These are phyloP conservation scores for Wallemia mellicola DNA, from an alignment of 1,284 basidiomycete genomes.

Conservation along the genomic window DNA sequence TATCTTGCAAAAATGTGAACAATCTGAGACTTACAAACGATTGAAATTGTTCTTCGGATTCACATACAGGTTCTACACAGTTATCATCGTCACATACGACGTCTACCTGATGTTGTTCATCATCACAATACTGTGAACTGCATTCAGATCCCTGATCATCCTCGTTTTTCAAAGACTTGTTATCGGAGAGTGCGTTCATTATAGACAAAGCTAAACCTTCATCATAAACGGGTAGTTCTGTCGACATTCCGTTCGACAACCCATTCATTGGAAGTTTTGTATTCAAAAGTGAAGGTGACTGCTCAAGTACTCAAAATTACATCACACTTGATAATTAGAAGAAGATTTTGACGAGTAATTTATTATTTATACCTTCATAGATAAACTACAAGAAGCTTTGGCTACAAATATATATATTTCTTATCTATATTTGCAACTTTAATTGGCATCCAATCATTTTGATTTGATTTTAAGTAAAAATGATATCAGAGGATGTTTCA, in stretches of 20 bases:
- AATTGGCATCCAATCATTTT: too few relatives aligned
- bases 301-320: too few relatives aligned
- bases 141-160: background rate
- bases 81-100: background rate
- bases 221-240: background rate
- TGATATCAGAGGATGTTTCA: too few relatives aligned
- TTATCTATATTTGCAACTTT: too few relatives aligned
- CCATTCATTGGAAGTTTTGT: background rate
- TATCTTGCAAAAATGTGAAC: background rate
- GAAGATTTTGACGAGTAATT: background rate
- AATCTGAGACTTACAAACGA: background rate
- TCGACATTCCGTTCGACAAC: background rate
- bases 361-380: too few relatives aligned
- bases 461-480: too few relatives aligned
- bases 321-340: background rate
- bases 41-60: background rate
- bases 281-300: background rate
- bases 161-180: background rate
- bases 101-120: background rate
- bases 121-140: background rate
- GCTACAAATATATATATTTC: too few relatives aligned
- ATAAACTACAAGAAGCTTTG: too few relatives aligned
- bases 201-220: background rate
- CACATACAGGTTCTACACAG: background rate
- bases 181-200: background rate